phyloP scores from a whole-genome alignment of 768 basidiomycete genomes.

The Suillus lakei region DNA sequence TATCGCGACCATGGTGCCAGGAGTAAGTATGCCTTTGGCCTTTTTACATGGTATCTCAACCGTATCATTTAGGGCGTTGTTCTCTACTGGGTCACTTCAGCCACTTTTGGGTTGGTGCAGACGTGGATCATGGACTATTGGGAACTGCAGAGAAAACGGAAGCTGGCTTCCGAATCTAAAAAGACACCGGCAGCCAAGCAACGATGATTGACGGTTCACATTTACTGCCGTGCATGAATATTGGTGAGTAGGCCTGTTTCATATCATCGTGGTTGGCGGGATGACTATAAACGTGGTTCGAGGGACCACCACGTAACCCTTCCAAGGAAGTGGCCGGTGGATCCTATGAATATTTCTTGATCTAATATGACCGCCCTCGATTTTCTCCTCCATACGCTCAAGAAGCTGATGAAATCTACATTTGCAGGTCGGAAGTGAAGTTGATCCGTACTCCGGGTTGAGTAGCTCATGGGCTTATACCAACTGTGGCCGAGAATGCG shows the following conservation, averaged over 20 bases:
- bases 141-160: conserved; percentile 47
- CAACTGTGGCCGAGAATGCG: background rate
- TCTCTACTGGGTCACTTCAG: conserved; percentile 81
- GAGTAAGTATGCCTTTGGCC: conserved; percentile 47
- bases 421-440: background rate
- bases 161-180: conserved; percentile 14
- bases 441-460: background rate
- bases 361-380: conserved; percentile 79
- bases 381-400: background rate
- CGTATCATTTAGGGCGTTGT: conserved; percentile 52
- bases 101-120: conserved; percentile 73
- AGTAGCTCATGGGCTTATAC: background rate
- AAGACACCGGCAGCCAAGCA: background rate
- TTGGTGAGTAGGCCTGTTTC: background rate
- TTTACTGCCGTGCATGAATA: conserved; percentile 11
- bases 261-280: conserved; percentile 23
- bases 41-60: conserved; percentile 3
- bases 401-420: conserved; percentile 15
- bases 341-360: conserved; percentile 76
- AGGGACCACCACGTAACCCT: conserved; percentile 57
- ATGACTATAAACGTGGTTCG: conserved; percentile 81
- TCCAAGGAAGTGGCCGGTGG: conserved; percentile 44
- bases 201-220: background rate
- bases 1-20: conserved; percentile 69
- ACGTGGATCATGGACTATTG: conserved; percentile 76